A percentile compares a stretch with the other conserved stretches of the same genome.
These are phyloP conservation scores for Aspergillus sp. DNA, from an alignment of 2,329 filamentous ascomycete species.

Conservation along the genomic window DNA sequence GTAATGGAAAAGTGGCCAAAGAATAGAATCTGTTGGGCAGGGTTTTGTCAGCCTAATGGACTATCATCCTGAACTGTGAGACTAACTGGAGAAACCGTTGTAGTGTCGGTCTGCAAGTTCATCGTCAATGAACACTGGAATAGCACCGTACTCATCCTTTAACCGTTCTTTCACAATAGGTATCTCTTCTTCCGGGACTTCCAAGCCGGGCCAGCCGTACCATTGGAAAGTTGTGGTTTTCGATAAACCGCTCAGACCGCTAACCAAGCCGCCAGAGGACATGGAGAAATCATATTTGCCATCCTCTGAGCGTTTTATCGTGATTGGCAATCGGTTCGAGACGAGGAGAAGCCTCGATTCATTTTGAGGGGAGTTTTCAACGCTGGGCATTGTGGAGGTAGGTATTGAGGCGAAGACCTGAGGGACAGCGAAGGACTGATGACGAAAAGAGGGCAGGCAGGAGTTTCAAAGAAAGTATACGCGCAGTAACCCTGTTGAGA, in stretches of 20 bases:
- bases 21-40: constrained; percentile 72
- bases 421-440: not conserved
- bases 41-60: constrained; percentile 14
- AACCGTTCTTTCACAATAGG: constrained; percentile 71
- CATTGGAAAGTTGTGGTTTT: constrained; percentile 95
- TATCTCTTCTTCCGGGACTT: constrained; percentile 83
- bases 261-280: constrained; percentile 95
- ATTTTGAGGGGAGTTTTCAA: constrained; percentile 32
- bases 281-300: constrained; percentile 92
- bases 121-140: constrained; percentile 90
- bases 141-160: constrained; percentile 82
- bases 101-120: constrained; percentile 94
- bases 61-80: not conserved
- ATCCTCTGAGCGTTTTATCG: constrained; percentile 90
- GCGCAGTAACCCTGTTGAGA: not conserved
- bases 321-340: constrained; percentile 93
- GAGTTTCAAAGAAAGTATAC: not conserved
- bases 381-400: constrained; percentile 31
- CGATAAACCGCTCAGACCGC: constrained; percentile 83
- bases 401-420: not conserved
- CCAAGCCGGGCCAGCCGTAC: constrained; percentile 96
- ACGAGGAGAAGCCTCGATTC: constrained; percentile 70
- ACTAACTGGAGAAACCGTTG: constrained; percentile 93
- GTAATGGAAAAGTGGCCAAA: constrained; percentile 99
- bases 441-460: not conserved